Percentiles rank a stretch among this genome's conserved stretches.
phyloP scores from a whole-genome alignment of 768 basidiomycete genomes.

The Suillus alpinus region DNA sequence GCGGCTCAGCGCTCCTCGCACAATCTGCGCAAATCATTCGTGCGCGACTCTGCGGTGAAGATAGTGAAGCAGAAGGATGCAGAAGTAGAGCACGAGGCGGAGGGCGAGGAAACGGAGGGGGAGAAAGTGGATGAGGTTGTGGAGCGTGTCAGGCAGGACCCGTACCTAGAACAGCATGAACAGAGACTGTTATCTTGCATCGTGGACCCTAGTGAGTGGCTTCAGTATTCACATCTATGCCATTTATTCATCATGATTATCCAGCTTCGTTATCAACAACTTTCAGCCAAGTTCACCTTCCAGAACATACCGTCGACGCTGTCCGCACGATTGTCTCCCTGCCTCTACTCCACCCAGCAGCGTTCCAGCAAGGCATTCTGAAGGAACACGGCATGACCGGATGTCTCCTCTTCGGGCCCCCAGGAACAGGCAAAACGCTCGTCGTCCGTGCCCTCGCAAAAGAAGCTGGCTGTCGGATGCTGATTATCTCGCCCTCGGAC shows the following conservation, averaged over 20 bases:
- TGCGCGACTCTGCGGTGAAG: constrained; percentile 46
- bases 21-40: constrained; percentile 57
- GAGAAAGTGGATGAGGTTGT: constrained; percentile 62
- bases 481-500: constrained; percentile 86
- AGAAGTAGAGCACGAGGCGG: constrained; percentile 27
- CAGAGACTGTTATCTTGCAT: constrained; percentile 79
- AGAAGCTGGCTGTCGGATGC: constrained; percentile 92
- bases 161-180: constrained; percentile 78
- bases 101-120: constrained; percentile 32
- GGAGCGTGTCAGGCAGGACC: constrained; percentile 71
- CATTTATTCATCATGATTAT: background rate
- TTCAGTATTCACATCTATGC: background rate
- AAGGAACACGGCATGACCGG: constrained; percentile 92
- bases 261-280: constrained; percentile 75
- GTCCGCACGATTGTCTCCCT: constrained; percentile 89
- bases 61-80: constrained; percentile 33
- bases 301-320: constrained; percentile 84
- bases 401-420: constrained; percentile 89
- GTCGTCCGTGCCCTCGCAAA: constrained; percentile 88
- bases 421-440: constrained; percentile 89
- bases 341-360: constrained; percentile 81
- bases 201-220: constrained; percentile 66
- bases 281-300: constrained; percentile 86
- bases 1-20: constrained; percentile 46
- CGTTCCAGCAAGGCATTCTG: constrained; percentile 85